These are phyloP conservation scores for Fusarium hainanense DNA, from an alignment of 2,329 filamentous ascomycete genomes.

Conservation along the genomic window DNA sequence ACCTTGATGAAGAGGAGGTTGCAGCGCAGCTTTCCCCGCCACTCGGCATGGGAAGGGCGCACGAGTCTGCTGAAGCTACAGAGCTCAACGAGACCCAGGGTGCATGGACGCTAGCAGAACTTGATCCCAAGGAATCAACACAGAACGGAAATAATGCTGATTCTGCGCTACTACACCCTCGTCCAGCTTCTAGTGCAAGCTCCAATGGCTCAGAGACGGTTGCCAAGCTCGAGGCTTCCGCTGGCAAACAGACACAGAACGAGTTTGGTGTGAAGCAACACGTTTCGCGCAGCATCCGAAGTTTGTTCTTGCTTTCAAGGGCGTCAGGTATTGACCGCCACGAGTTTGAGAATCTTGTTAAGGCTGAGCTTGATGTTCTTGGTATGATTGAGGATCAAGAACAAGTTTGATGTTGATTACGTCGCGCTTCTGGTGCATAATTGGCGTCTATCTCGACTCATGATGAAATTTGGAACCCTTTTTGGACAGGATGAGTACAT, in stretches of 20 bases:
- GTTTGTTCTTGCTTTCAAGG: slow-evolving; percentile 76
- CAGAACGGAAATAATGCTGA: slow-evolving; percentile 45
- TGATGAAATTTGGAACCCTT: background rate
- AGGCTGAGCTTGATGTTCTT: slow-evolving; percentile 76
- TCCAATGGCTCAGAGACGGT: slow-evolving; percentile 68
- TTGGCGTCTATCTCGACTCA: background rate
- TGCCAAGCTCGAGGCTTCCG: slow-evolving; percentile 69
- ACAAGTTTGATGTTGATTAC: slow-evolving; percentile 23
- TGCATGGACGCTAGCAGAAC: slow-evolving; percentile 59
- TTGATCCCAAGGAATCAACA: slow-evolving; percentile 54
- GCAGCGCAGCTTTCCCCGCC: slow-evolving; percentile 51
- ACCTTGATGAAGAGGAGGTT: slow-evolving; percentile 75
- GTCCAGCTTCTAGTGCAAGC: slow-evolving; percentile 68
- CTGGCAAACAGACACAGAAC: slow-evolving; percentile 67
- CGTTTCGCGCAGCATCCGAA: slow-evolving; percentile 80
- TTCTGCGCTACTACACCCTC: slow-evolving; percentile 64
- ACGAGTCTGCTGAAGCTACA: slow-evolving; percentile 30
- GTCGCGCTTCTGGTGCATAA: background rate
- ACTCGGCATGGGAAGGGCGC: slow-evolving; percentile 39
- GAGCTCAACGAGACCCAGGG: slow-evolving; percentile 48
- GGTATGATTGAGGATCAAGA: slow-evolving; percentile 72
- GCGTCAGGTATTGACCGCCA: slow-evolving; percentile 77
- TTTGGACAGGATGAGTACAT: background rate
- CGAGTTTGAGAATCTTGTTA: slow-evolving; percentile 79
- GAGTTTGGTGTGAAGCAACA: slow-evolving; percentile 83